These are phyloP conservation scores for Penicillium verhagenii DNA, from an alignment of 495 filamentous ascomycete species.

Conservation along the genomic window DNA sequence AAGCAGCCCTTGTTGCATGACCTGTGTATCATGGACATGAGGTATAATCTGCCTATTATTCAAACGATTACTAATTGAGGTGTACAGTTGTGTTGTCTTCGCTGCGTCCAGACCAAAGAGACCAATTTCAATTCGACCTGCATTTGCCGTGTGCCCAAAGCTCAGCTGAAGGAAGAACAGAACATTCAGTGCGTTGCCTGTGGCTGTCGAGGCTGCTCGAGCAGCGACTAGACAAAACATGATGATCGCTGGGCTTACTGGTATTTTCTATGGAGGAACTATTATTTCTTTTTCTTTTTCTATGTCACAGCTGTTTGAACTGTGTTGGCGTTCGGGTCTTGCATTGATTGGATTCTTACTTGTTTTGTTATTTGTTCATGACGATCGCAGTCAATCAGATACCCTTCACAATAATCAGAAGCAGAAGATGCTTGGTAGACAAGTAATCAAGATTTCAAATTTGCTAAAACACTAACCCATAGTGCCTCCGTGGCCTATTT, in stretches of 20 bases:
- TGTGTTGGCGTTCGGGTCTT: constrained; percentile 16
- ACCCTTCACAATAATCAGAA: too few species aligned
- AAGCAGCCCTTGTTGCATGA: neutral
- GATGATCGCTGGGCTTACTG: neutral
- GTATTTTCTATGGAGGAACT: too few species aligned
- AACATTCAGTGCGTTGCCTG: constrained; percentile 94
- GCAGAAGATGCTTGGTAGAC: constrained; percentile 6
- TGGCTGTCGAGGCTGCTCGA: constrained; percentile 88
- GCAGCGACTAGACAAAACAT: constrained; percentile 56
- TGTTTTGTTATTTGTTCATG: constrained; percentile 1
- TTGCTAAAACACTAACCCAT: constrained; percentile 26
- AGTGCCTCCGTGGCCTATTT: constrained; percentile 21
- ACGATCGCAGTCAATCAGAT: constrained; percentile 23
- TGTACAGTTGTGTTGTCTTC: constrained; percentile 79
- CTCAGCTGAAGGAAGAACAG: constrained; percentile 86
- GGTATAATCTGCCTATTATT: neutral
- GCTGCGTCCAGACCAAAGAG: constrained; percentile 98
- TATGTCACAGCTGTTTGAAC: neutral
- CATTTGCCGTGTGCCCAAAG: constrained; percentile 93
- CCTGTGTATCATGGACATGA: neutral
- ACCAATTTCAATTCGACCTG: constrained; percentile 98
- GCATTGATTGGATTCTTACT: constrained; percentile 5
- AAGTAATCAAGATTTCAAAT: constrained; percentile 26
- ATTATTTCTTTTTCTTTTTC: too few species aligned
- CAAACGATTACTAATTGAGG: constrained; percentile 12